phyloP scores from a whole-genome alignment of 2,329 filamentous ascomycete species.

The Neocucurbitaria cava region DNA sequence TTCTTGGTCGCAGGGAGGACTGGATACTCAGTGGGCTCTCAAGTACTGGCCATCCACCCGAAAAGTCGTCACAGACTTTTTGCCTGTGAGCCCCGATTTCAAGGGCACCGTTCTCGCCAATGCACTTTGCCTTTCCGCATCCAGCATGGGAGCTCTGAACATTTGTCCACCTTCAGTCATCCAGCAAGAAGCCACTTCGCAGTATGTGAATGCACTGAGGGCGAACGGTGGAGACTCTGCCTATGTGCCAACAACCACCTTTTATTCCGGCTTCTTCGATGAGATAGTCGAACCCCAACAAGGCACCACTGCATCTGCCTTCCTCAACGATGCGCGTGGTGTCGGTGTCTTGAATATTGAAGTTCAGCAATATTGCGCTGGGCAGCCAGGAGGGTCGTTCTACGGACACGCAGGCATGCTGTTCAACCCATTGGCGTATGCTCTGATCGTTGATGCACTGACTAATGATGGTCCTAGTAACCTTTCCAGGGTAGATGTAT shows the following conservation, averaged over 20 bases:
- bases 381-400: constrained; percentile 51
- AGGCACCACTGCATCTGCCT: constrained; percentile 57
- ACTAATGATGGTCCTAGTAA: constrained; percentile 55
- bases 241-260: constrained; percentile 63
- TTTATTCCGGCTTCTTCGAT: constrained; percentile 59
- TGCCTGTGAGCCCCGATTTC: no score
- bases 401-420: constrained; percentile 61
- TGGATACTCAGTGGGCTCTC: no score
- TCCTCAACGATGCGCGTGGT: constrained; percentile 50
- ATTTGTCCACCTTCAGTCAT: no score
- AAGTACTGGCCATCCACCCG: no score
- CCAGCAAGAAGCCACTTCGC: no score
- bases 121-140: no score
- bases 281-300: constrained; percentile 61
- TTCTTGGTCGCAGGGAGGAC: no score
- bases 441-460: constrained; percentile 58
- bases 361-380: constrained; percentile 54
- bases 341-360: constrained; percentile 61
- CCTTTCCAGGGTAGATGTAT: constrained; percentile 49
- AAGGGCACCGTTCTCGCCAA: no score
- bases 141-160: no score
- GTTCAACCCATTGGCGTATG: constrained; percentile 57
- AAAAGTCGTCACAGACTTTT: no score
- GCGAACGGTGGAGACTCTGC: constrained; percentile 52
- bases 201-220: no score